These are phyloP conservation scores for Sporopachydermia cereana DNA, from an alignment of 1,139 yeast genomes.

Conservation along the genomic window DNA sequence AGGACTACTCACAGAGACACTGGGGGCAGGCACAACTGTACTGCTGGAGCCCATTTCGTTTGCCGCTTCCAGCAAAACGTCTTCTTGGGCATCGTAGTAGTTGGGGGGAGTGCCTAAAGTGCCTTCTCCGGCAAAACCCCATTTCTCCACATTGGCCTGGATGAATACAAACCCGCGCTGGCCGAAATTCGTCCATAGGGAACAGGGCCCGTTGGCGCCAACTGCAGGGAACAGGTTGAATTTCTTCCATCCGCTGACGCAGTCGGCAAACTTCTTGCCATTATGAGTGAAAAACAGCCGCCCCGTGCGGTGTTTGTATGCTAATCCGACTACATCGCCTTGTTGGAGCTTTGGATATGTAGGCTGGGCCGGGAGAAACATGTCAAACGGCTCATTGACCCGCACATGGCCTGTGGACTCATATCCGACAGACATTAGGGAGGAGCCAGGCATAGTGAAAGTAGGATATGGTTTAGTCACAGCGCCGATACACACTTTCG, in stretches of 20 bases:
- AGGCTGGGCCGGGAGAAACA: conserved; percentile 30
- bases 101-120: conserved; percentile 69
- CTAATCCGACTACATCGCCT: conserved; percentile 90
- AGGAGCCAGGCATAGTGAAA: conserved; percentile 60
- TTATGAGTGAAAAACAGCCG: conserved; percentile 82
- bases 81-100: conserved; percentile 37
- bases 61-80: conserved; percentile 24
- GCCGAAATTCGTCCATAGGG: conserved; percentile 76
- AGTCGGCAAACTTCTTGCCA: conserved; percentile 79
- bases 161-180: conserved; percentile 89
- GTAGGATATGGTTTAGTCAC: conserved; percentile 84
- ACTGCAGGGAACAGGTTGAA: conserved; percentile 79
- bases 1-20: background rate
- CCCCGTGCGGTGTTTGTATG: conserved; percentile 71
- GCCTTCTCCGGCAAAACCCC: conserved; percentile 78
- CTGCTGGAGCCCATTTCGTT: background rate
- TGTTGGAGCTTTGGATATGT: conserved; percentile 59
- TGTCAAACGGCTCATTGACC: conserved; percentile 64
- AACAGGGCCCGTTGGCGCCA: conserved; percentile 71
- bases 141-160: conserved; percentile 88
- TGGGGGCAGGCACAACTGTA: background rate
- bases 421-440: conserved; percentile 73
- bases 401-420: conserved; percentile 78
- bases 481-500: conserved; percentile 48
- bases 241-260: conserved; percentile 57